Evolutionary conservation across 2,329 filamentous ascomycete species (phyloP), one percentile per base, ranked within the genome.

Genomic region (Trichoderma aggressivum): DNA sequence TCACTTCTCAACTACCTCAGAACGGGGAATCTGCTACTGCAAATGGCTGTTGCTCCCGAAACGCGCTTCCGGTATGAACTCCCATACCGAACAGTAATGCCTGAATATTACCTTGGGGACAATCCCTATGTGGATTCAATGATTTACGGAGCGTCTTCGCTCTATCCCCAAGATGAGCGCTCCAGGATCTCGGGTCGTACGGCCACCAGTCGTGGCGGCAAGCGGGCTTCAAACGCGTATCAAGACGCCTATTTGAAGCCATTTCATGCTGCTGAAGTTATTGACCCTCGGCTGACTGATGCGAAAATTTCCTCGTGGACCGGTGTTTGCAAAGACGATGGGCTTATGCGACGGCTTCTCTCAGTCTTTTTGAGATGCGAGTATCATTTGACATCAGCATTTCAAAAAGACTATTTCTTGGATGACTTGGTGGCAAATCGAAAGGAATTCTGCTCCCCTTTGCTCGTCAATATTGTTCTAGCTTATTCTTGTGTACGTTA

Each of bases 51-150:
- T 11, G 67, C 73, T 0, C 79, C 80, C 16, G 79, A 81, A 68
- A 74, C 78, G 8, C 74, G 79, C 5, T 77, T 75, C 43, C 79
- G 79, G 30, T 81, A 79, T 66, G 77, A 79, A 56, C 81, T 82
- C 50, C 80, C 80, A 1, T 80, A 79, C 56, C 34, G 28, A 14
- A 30, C 63, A 18, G 26, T 65, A 39, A 71, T 73, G 70, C 80
- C 80, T 1, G 63, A 72, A 4, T 76, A 72, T 21, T 71, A 79
- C 14, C 39, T 73, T 24, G 69, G 21, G 12, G 47, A 74, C 43
- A 77, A 76, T 39, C 73, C 74, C 3, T 77, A 78, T 30, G 61
- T 77, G 8, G 11, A 65, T 1, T 73, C 74, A 8, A 39, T 71
- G 26, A 14, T 78, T 16, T 77, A 75, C 28, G 76, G 75, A 26